phyloP scores from a whole-genome alignment of 306 rosid species.

The Hippophae rhamnoides region DNA sequence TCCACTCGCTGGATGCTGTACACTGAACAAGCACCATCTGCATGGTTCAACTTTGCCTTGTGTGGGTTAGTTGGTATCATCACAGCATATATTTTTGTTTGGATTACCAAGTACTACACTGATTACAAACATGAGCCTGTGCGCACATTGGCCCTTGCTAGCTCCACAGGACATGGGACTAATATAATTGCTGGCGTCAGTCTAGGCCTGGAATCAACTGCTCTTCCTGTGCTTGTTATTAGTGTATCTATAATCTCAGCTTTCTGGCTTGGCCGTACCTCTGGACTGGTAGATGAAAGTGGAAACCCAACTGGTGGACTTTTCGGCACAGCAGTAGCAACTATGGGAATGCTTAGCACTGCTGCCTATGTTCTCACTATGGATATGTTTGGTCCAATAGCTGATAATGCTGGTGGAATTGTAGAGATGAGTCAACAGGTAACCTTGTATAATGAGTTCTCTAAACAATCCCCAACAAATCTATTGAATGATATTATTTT shows the following conservation, averaged over 20 bases:
- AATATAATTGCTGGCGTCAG: slow-evolving; percentile 97
- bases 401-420: slow-evolving; percentile 99
- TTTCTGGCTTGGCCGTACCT: slow-evolving; percentile 83
- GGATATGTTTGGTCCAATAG: slow-evolving; percentile 99
- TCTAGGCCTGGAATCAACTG: slow-evolving; percentile 97
- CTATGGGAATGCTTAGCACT: slow-evolving; percentile 99
- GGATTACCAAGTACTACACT: slow-evolving; percentile 89
- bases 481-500: slow-evolving; percentile 1
- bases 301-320: slow-evolving; percentile 94
- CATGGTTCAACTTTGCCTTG: slow-evolving; percentile 95
- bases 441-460: slow-evolving; percentile 17
- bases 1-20: slow-evolving; percentile 95
- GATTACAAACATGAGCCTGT: slow-evolving; percentile 98
- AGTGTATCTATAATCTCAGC: slow-evolving; percentile 83
- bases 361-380: slow-evolving; percentile 98
- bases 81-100: slow-evolving; percentile 82
- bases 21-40: slow-evolving; percentile 95
- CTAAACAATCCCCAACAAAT: slow-evolving; percentile 2
- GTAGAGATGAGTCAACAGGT: slow-evolving; percentile 99
- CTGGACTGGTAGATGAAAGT: slow-evolving; percentile 71
- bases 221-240: slow-evolving; percentile 94
- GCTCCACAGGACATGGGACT: slow-evolving; percentile 97
- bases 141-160: slow-evolving; percentile 83
- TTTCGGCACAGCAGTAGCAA: slow-evolving; percentile 98
- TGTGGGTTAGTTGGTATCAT: slow-evolving; percentile 94